Base-by-base conservation (phyloP, 805 yeast genomes). In the Teunomyces panamensis region DNA sequence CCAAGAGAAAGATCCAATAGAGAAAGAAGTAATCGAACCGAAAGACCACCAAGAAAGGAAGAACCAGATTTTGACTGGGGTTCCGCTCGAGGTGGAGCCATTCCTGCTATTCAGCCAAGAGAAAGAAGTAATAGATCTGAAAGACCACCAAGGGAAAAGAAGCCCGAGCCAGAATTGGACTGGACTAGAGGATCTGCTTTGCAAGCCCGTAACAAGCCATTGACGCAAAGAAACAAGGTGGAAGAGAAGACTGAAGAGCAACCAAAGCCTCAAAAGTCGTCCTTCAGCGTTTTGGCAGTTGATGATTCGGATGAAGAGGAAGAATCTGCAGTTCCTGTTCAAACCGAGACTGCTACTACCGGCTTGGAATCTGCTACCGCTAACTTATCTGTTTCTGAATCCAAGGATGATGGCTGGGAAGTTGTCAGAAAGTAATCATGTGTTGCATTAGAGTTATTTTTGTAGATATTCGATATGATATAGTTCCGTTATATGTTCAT, bases 61-160 rank as follows among this genome's bases (percentile, higher is more conserved):
- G 84, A 77, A 57, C 80, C 81, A 44, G 79, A 80, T 30, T 67
- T 82, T 47, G 89, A 85, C 66, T 84, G 89, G 83, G 70, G 75
- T 45, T 54, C 73, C 7, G 80, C 76, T 43, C 70, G 81, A 62
- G 51, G 54, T 33, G 65, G 56, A 24, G 0, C 39, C 20, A 10
- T 20, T 10, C 72, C 56, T 44, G 56, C 62, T 8, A 60, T 63
- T 46, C 71, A 70, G 44, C 63, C 73, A 39, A 65, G 73, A 58
- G 79, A 74, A 57, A 65, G 59, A 59, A 39, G 44, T 27, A 39
- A 47, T 33, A 65, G 63, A 56, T 57, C 55, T 54, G 69, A 69
- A 47, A 65, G 55, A 54, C 39, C 47, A 49, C 44, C 49, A 52
- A 51, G 56, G 56, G 49, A 49, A 49, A 52, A 55, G 54, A 64